Conservation (phyloP, 2,329 filamentous ascomycete genomes). For the Davidsoniella virescens region DNA sequence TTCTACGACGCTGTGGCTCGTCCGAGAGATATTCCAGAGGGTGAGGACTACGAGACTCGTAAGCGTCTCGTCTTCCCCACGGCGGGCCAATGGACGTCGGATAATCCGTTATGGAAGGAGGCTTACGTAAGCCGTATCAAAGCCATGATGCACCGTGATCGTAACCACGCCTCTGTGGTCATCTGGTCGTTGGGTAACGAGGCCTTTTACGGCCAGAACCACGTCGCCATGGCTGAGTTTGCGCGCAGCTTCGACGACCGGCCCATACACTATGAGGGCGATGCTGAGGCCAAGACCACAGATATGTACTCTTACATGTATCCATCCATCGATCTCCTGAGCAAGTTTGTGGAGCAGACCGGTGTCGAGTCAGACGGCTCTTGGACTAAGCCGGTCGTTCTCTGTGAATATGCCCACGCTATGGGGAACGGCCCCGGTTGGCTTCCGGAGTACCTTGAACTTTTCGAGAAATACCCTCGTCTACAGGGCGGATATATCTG, state of each 20-base stretch:
- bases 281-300: conserved; percentile 37
- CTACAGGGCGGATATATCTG: conserved; percentile 49
- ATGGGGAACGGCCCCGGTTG: conserved; percentile 48
- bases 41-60: conserved; percentile 22
- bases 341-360: conserved; percentile 23
- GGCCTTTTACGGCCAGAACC: conserved; percentile 52
- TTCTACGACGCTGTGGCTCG: conserved; percentile 30
- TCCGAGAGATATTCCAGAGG: conserved; percentile 35
- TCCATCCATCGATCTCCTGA: conserved; percentile 30
- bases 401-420: conserved; percentile 41
- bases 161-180: conserved; percentile 47
- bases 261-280: conserved; percentile 50
- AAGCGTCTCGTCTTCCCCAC: conserved; percentile 7
- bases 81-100: conserved; percentile 35
- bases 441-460: conserved; percentile 49
- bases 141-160: conserved; percentile 44
- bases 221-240: conserved; percentile 50
- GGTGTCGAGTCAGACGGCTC: conserved; percentile 15
- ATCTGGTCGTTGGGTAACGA: conserved; percentile 62
- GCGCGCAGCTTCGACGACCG: conserved; percentile 42
- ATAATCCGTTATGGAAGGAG: conserved; percentile 44
- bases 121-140: conserved; percentile 51
- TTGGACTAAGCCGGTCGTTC: conserved; percentile 40
- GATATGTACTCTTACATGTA: conserved; percentile 56
- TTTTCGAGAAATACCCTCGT: conserved; percentile 36